These are phyloP conservation scores for Ascochyta rabiei DNA, from an alignment of 2,329 filamentous ascomycete genomes.

Conservation along the genomic window DNA sequence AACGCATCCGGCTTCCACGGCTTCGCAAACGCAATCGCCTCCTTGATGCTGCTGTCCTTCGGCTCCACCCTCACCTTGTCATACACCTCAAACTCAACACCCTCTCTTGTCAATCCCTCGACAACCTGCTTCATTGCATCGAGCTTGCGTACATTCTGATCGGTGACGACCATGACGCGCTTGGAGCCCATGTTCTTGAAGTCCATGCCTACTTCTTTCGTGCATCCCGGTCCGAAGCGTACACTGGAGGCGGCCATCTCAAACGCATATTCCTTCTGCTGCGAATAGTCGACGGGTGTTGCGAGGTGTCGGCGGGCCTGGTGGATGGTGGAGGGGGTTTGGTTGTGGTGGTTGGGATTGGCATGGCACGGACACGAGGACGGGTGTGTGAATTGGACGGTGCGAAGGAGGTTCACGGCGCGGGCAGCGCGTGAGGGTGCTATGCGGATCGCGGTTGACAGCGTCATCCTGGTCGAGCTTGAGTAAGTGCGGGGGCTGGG, in stretches of 20 bases:
- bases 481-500: neutral
- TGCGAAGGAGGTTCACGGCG: constrained; percentile 76
- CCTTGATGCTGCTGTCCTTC: constrained; percentile 89
- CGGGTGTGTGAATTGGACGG: constrained; percentile 89
- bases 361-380: constrained; percentile 95
- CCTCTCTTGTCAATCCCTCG: constrained; percentile 78
- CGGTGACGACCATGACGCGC: constrained; percentile 90
- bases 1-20: constrained; percentile 85
- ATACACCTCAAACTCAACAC: constrained; percentile 80
- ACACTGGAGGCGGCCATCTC: constrained; percentile 98
- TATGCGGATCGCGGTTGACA: constrained; percentile 35
- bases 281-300: constrained; percentile 73
- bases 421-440: constrained; percentile 58
- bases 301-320: constrained; percentile 69
- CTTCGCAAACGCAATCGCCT: constrained; percentile 87
- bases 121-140: constrained; percentile 89
- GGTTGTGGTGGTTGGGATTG: constrained; percentile 77
- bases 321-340: constrained; percentile 46
- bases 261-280: constrained; percentile 95
- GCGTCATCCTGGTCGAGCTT: constrained; percentile 7
- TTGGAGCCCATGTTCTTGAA: constrained; percentile 88
- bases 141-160: constrained; percentile 78
- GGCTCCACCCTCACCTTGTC: constrained; percentile 85
- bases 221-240: constrained; percentile 89
- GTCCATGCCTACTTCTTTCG: constrained; percentile 97